Percentiles rank a stretch among this genome's conserved stretches.
Conservation (phyloP, 345 rosid genomes). For the Rhodamnia argentea region DNA sequence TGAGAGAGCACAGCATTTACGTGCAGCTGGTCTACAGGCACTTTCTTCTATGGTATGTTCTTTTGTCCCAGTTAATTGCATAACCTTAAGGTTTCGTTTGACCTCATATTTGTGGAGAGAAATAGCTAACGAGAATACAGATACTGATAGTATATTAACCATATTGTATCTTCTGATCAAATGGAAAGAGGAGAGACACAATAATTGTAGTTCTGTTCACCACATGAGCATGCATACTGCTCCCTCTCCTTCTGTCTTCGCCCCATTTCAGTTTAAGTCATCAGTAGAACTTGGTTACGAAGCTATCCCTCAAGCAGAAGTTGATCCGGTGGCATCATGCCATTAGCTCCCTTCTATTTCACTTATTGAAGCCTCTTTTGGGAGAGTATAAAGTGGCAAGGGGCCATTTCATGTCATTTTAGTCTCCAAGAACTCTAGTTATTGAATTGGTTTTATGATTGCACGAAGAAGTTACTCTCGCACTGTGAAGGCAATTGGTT, state of each 20-base stretch:
- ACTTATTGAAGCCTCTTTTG: not conserved
- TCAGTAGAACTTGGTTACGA: not conserved
- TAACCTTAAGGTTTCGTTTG: not conserved
- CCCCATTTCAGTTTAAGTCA: not conserved
- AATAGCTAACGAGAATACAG: not conserved
- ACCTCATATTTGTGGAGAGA: not conserved
- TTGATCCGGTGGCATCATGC: not conserved
- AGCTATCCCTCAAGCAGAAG: not conserved
- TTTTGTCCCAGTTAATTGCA: not conserved
- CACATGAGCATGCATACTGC: not conserved
- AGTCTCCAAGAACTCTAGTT: not conserved
- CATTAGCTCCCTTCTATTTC: not conserved
- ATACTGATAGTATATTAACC: not conserved
- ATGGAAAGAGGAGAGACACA: not conserved
- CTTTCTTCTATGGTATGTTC: conserved; percentile 81
- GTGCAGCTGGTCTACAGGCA: conserved; percentile 76
- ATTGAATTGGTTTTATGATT: not conserved
- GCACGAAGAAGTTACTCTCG: not conserved
- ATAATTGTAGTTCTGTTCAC: not conserved
- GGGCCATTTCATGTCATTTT: not conserved
- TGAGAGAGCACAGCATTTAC: conserved; percentile 43
- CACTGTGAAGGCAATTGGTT: not conserved
- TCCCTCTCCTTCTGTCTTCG: not conserved
- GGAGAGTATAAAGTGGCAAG: not conserved
- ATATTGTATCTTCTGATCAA: not conserved